A percentile compares a stretch with the other conserved stretches of the same genome.
Conservation (phyloP, 2,329 filamentous ascomycete species). For the Exserohilum turcica region DNA sequence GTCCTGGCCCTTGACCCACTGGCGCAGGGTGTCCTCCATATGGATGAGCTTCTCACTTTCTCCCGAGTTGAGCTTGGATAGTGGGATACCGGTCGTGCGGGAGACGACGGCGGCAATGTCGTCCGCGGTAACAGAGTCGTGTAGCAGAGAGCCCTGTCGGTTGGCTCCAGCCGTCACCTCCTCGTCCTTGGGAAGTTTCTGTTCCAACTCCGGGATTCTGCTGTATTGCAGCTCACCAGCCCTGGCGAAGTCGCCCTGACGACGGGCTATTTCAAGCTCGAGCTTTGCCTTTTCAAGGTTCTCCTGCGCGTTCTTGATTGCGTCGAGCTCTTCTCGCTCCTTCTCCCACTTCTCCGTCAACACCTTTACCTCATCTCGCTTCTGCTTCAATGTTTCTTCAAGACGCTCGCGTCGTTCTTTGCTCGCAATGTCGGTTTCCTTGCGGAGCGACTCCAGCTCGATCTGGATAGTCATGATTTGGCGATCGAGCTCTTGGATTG, state of each 20-base stretch:
- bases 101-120: slow-evolving; percentile 94
- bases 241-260: slow-evolving; percentile 83
- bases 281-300: slow-evolving; percentile 85
- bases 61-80: slow-evolving; percentile 88
- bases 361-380: slow-evolving; percentile 75
- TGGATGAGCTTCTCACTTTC: slow-evolving; percentile 93
- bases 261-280: slow-evolving; percentile 85
- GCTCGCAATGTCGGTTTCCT: slow-evolving; percentile 89
- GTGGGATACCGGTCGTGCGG: slow-evolving; percentile 87
- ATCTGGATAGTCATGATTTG: slow-evolving; percentile 98
- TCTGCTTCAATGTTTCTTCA: slow-evolving; percentile 73
- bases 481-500: slow-evolving; percentile 89
- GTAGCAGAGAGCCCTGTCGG: slow-evolving; percentile 67
- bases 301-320: slow-evolving; percentile 83
- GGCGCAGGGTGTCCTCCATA: slow-evolving; percentile 88
- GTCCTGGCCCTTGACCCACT: slow-evolving; percentile 89
- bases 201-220: slow-evolving; percentile 79
- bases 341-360: slow-evolving; percentile 88
- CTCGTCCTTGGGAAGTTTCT: slow-evolving; percentile 77
- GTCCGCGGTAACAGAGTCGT: slow-evolving; percentile 93
- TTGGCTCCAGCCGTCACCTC: slow-evolving; percentile 42
- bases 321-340: slow-evolving; percentile 82
- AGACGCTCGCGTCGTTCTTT: slow-evolving; percentile 86
- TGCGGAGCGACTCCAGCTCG: slow-evolving; percentile 89
- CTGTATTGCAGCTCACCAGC: slow-evolving; percentile 93